Conservation (phyloP, 192 early-diverging fungal genomes). For the Paraglomus occultum region DNA sequence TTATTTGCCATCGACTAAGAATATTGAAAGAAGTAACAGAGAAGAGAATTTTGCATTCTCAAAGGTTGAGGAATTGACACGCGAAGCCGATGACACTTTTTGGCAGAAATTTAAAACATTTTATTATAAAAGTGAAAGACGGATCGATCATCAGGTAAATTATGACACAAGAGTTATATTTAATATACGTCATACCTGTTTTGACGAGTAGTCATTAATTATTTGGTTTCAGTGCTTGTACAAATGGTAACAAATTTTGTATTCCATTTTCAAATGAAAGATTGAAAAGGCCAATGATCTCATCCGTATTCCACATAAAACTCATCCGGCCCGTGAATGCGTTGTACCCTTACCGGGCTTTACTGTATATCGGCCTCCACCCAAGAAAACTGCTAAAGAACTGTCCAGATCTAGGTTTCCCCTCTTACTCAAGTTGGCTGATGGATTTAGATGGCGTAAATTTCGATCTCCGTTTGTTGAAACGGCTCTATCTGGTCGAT, state of each 20-base stretch:
- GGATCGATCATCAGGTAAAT: not conserved
- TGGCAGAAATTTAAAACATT: constrained; percentile 16
- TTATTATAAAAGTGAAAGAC: constrained; percentile 2
- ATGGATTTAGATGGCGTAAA: not conserved
- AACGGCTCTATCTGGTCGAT: constrained; percentile 1
- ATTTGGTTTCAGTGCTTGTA: too few relatives aligned
- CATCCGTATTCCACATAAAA: constrained; percentile 12
- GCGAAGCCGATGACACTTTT: not conserved
- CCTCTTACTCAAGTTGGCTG: not conserved
- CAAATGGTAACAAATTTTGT: too few relatives aligned
- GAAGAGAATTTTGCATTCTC: constrained; percentile 10
- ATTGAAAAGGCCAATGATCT: constrained; percentile 5
- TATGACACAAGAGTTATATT: too few relatives aligned
- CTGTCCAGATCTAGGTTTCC: not conserved
- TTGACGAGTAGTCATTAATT: too few relatives aligned
- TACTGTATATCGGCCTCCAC: constrained; percentile 7
- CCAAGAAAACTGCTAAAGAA: not conserved
- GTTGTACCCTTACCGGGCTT: constrained; percentile 13
- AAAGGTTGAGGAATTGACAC: constrained; percentile 14
- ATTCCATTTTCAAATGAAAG: too few relatives aligned
- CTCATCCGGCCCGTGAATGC: constrained; percentile 15
- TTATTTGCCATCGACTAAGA: constrained; percentile 2
- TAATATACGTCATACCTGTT: too few relatives aligned
- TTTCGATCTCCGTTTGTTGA: constrained; percentile 6
- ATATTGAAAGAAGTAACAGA: constrained; percentile 6